These are phyloP conservation scores for Trichoderma atroviride DNA, from an alignment of 2,329 filamentous ascomycete species.

Conservation along the genomic window DNA sequence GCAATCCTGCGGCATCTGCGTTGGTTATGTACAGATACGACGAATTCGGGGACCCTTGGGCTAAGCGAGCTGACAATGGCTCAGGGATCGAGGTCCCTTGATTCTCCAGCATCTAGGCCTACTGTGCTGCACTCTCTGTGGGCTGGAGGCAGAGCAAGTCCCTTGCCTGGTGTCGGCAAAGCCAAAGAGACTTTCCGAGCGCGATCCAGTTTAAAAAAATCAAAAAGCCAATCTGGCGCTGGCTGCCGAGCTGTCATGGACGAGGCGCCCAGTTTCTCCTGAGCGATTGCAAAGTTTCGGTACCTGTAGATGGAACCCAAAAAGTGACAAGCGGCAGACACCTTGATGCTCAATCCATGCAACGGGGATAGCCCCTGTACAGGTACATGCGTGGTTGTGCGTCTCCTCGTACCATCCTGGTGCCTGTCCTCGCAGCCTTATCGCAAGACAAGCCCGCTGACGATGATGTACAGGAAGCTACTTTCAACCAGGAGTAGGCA, in stretches of 20 bases:
- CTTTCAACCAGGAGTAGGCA: background rate
- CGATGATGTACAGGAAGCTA: background rate
- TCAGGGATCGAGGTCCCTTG: background rate
- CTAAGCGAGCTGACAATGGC: background rate
- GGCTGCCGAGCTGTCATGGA: background rate
- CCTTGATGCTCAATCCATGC: background rate
- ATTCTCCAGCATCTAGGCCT: background rate
- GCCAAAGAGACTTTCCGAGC: background rate
- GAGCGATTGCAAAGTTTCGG: background rate
- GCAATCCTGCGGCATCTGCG: background rate
- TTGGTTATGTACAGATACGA: background rate
- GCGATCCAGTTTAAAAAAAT: background rate
- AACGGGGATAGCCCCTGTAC: slow-evolving; percentile 1
- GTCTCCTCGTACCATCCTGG: slow-evolving; percentile 8
- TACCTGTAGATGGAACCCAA: background rate
- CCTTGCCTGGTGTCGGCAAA: background rate
- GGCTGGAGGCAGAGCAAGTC: background rate
- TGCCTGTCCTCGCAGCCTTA: slow-evolving; percentile 14
- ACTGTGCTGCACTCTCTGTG: background rate
- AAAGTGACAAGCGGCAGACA: slow-evolving; percentile 13
- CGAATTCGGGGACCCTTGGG: slow-evolving; percentile 5
- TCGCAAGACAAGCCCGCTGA: background rate
- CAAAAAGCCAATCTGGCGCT: slow-evolving; percentile 7
- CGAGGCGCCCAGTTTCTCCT: background rate
- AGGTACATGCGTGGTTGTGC: background rate